Conservation (phyloP, 495 filamentous ascomycete species). For the Trypethelium eluteriae region DNA sequence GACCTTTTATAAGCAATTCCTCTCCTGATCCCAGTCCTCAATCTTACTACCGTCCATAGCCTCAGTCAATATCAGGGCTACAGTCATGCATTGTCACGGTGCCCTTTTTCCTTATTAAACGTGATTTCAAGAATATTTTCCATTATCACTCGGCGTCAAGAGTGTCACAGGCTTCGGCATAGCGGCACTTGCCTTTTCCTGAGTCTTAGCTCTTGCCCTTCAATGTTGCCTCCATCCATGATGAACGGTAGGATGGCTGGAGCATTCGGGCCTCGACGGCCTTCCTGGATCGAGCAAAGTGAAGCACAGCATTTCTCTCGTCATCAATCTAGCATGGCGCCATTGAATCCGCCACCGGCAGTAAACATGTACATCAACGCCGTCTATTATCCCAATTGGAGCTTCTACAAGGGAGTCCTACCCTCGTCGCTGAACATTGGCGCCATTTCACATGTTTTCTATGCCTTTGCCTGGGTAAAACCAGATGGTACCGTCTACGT, state of each 20-base stretch:
- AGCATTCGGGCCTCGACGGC: constrained; percentile 11
- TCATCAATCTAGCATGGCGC: constrained; percentile 13
- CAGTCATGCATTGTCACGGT: too few relatives aligned
- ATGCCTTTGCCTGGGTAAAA: constrained; percentile 78
- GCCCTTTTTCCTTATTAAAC: too few relatives aligned
- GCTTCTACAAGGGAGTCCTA: constrained; percentile 67
- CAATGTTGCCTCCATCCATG: neutral
- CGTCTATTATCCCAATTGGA: constrained; percentile 86
- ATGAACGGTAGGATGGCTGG: neutral
- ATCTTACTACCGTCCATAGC: neutral
- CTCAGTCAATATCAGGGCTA: too few relatives aligned
- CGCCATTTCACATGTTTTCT: constrained; percentile 72
- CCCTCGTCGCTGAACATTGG: constrained; percentile 68
- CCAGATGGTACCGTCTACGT: constrained; percentile 79
- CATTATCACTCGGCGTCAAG: neutral
- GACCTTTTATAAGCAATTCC: neutral
- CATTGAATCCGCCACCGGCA: constrained; percentile 10
- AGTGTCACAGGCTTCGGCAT: neutral
- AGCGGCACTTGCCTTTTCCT: neutral
- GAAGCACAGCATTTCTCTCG: constrained; percentile 11
- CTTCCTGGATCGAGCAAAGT: constrained; percentile 17
- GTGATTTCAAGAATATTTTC: neutral
- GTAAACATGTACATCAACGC: constrained; percentile 57
- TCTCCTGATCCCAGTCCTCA: neutral
- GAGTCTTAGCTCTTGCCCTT: neutral